phyloP scores from a whole-genome alignment of 495 filamentous ascomycete genomes.

The Rhypophila decipiens region DNA sequence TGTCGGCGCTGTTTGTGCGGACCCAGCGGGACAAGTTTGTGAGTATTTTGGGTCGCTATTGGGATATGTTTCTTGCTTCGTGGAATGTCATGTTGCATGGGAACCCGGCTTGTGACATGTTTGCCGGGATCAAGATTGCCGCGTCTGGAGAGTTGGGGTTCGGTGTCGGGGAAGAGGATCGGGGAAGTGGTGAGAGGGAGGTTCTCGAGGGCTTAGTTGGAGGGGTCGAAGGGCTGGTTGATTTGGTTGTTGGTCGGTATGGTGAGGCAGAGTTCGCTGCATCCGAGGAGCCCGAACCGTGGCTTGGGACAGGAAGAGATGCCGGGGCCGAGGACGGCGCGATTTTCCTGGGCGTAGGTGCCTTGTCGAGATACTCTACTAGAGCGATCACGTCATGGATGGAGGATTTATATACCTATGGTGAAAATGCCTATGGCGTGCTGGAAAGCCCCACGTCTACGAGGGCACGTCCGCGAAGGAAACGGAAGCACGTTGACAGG shows the following conservation, averaged over 20 bases:
- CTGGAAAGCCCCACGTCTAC: slow-evolving; percentile 61
- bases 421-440: slow-evolving; percentile 74
- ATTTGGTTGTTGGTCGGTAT: slow-evolving; percentile 81
- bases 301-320: slow-evolving; percentile 60
- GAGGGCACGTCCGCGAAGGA: slow-evolving; percentile 26
- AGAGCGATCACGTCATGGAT: slow-evolving; percentile 70
- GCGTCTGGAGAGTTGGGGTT: slow-evolving; percentile 87
- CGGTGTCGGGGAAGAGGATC: slow-evolving; percentile 89
- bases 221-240: slow-evolving; percentile 63
- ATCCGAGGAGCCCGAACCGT: slow-evolving; percentile 30
- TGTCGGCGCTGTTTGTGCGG: slow-evolving; percentile 58
- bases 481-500: slow-evolving; percentile 3
- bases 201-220: slow-evolving; percentile 80
- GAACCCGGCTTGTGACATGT: slow-evolving; percentile 74
- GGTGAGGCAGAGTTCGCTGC: slow-evolving; percentile 44
- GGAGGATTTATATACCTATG: slow-evolving; percentile 73
- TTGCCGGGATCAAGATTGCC: slow-evolving; percentile 81
- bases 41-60: slow-evolving; percentile 69
- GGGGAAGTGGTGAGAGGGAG: slow-evolving; percentile 84
- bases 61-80: slow-evolving; percentile 69
- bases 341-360: slow-evolving; percentile 72
- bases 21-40: slow-evolving; percentile 41
- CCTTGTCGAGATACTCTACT: slow-evolving; percentile 58
- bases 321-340: slow-evolving; percentile 71
- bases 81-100: slow-evolving; percentile 91